Base-by-base conservation (phyloP, 495 filamentous ascomycete species). In the Penicillium atrosanguineum region DNA sequence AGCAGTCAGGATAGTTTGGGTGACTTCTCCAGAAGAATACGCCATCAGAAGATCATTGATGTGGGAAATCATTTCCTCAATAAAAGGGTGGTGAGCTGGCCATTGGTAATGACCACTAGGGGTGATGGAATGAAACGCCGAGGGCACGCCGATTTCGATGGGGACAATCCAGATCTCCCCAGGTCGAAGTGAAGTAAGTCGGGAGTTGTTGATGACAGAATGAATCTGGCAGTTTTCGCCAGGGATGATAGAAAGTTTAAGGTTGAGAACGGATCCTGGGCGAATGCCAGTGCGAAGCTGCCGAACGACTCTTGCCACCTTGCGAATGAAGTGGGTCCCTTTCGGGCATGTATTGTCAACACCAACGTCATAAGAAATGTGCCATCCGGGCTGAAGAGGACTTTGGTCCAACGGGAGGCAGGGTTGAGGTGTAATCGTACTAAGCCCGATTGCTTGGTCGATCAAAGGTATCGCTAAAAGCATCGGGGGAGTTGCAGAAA, bases 111-210 rank as follows among this genome's bases (percentile, higher is more conserved):
- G 37, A 42, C 28, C 26, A 6, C 50, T 4, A 29, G 34, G 47
- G 15, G 41, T 9, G 16, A 23, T 31, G 3, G 50, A 39, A n/a
- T 38, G 41, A 12, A 52, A 57, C n/a, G 39, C 44, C 0, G 39
- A 21, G 3, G 61, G 61, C 6, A 62, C 34, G 23, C 7, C 26
- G 15, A 67, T 39, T 12, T 58, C 47, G n/a, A 62, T 15, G 6
- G 62, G 57, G n/a, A 58, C 15, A 16, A 36, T 48, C 64, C 64
- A 67, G 6, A 51, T 62, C 37, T 67, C 64, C 12, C 64, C 64
- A 26, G 61, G 59, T 6, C 64, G 58, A 23, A 67, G 46, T 6
- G 43, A 59, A 1, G 43, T 40, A 25, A 64, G 48, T 7, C 39
- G 46, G 20, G 29, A 47, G 29, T 23, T 19, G 16, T 51, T 48